A percentile compares a stretch with the other conserved stretches of the same genome.
Evolutionary conservation across 176 grass and related monocot genomes (phyloP).

Genomic region (Ananas comosus): DNA sequence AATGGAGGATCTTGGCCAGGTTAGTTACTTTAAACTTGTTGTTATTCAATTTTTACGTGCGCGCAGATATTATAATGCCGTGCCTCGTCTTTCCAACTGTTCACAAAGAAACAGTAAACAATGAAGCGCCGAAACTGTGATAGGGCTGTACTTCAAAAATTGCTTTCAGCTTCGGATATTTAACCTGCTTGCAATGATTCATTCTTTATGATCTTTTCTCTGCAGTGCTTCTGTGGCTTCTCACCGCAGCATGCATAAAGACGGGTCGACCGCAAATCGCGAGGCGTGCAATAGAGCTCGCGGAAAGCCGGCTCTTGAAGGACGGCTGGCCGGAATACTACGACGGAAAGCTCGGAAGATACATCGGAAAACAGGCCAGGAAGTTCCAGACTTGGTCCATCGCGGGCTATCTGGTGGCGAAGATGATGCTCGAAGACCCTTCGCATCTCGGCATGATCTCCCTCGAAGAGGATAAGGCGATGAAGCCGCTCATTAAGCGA

Average conservation of each 20-base stretch:
- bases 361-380: constrained; percentile 77
- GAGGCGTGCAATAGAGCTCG: constrained; percentile 59
- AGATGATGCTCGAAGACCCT: constrained; percentile 86
- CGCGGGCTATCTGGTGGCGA: constrained; percentile 86
- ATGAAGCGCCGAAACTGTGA: too few relatives aligned
- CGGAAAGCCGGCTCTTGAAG: constrained; percentile 60
- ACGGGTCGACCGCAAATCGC: constrained; percentile 73
- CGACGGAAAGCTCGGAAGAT: constrained; percentile 79
- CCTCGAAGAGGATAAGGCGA: constrained; percentile 51
- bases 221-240: constrained; percentile 82
- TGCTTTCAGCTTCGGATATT: not conserved
- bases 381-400: constrained; percentile 94
- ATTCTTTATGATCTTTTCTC: not conserved
- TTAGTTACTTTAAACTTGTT: constrained; percentile 18
- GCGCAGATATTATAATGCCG: not conserved
- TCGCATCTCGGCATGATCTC: constrained; percentile 62
- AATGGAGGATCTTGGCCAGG: constrained; percentile 81
- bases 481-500: constrained; percentile 57
- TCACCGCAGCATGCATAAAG: constrained; percentile 83
- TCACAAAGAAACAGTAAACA: not conserved
- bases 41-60: not conserved
- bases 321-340: constrained; percentile 97
- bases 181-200: constrained; percentile 1
- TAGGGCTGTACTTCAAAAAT: too few relatives aligned
- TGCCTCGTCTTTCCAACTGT: not conserved